Conservation (phyloP, 129 eudicot genomes). For the Artemisia argyi region DNA sequence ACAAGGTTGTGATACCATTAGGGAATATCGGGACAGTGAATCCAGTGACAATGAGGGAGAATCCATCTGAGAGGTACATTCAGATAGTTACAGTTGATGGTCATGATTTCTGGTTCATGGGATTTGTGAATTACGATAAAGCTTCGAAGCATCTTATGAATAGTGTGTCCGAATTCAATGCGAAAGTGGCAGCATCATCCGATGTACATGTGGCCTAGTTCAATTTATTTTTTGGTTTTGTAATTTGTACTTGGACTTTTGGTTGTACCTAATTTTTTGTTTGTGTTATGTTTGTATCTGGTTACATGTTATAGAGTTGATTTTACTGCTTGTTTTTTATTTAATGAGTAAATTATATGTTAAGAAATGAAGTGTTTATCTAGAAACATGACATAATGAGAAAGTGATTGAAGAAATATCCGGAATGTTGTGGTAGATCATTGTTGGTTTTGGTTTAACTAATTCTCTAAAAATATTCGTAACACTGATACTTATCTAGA, state of each 20-base stretch:
- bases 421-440: not conserved
- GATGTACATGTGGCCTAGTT: not conserved
- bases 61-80: constrained; percentile 56
- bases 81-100: constrained; percentile 68
- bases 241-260: not conserved
- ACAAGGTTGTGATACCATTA: constrained; percentile 79
- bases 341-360: no score
- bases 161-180: constrained; percentile 39
- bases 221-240: not conserved
- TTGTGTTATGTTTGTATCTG: not conserved
- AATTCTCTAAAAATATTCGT: constrained; percentile 3
- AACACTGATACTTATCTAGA: not conserved
- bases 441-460: not conserved
- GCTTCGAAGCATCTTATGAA: constrained; percentile 65
- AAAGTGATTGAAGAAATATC: not conserved
- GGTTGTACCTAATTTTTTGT: not conserved
- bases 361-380: not conserved
- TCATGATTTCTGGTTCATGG: constrained; percentile 96
- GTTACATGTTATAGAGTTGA: not conserved
- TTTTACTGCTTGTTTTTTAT: not conserved
- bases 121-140: constrained; percentile 81
- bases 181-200: constrained; percentile 7
- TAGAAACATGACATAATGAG: not conserved
- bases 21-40: constrained; percentile 55
- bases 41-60: constrained; percentile 70